Conservation (phyloP, 371 early-diverging fungal genomes). For the Mucor irregularis region DNA sequence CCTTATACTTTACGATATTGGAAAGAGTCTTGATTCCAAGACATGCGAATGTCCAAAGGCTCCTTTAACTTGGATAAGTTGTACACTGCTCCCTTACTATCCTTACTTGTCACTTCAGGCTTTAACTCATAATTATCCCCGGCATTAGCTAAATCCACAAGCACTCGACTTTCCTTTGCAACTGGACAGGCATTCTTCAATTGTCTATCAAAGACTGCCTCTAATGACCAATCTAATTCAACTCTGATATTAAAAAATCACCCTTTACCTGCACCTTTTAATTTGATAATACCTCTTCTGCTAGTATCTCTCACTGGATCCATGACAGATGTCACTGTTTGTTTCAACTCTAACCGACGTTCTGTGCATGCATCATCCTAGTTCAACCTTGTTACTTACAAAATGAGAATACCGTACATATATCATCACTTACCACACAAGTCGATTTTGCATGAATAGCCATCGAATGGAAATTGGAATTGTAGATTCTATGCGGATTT, state of each 20-base stretch:
- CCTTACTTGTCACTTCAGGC: slow-evolving; percentile 20
- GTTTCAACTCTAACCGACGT: slow-evolving; percentile 46
- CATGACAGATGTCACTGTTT: slow-evolving; percentile 72
- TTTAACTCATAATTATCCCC: slow-evolving; percentile 38
- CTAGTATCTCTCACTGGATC: slow-evolving; percentile 69
- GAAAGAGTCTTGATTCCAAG: slow-evolving; percentile 43
- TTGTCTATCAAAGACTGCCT: slow-evolving; percentile 64
- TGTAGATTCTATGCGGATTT: slow-evolving; percentile 88
- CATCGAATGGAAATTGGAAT: slow-evolving; percentile 91
- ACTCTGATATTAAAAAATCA: too few relatives aligned
- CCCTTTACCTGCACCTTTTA: too few relatives aligned
- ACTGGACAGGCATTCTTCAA: slow-evolving; percentile 65
- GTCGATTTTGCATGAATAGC: slow-evolving; percentile 62
- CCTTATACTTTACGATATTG: slow-evolving; percentile 37
- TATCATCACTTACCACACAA: slow-evolving; percentile 52
- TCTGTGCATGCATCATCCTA: slow-evolving; percentile 33
- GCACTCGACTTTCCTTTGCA: slow-evolving; percentile 56
- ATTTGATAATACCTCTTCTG: slow-evolving; percentile 42
- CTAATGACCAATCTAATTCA: slow-evolving; percentile 67
- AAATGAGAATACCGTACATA: too few relatives aligned
- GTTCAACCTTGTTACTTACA: neutral
- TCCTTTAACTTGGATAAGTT: slow-evolving; percentile 29
- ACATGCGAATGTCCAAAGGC: slow-evolving; percentile 47
- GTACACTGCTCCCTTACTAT: slow-evolving; percentile 35
- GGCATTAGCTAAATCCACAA: slow-evolving; percentile 42